phyloP scores from a whole-genome alignment of 2,329 filamentous ascomycete species.

The Aquanectria penicillioides region DNA sequence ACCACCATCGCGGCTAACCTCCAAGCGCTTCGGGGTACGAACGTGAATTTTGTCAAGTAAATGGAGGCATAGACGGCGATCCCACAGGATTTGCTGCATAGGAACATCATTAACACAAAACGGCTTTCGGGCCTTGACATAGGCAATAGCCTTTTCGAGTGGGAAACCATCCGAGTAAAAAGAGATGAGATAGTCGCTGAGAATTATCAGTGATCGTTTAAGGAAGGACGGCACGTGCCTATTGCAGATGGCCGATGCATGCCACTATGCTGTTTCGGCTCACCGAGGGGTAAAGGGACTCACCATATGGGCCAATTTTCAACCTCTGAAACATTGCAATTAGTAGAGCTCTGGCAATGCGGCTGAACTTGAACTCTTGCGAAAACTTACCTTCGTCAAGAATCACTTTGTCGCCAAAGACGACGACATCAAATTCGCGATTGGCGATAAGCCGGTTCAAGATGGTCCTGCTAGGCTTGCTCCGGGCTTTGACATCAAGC shows the following conservation, averaged over 20 bases:
- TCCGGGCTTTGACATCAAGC: slow-evolving; percentile 92
- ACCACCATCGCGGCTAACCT: slow-evolving; percentile 93
- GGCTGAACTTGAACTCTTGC: slow-evolving; percentile 3
- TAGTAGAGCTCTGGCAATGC: slow-evolving; percentile 20
- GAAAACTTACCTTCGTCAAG: slow-evolving; percentile 78
- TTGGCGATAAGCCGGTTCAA: slow-evolving; percentile 90
- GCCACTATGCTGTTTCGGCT: slow-evolving; percentile 47
- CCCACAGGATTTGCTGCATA: slow-evolving; percentile 98
- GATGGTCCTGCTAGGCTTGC: slow-evolving; percentile 97
- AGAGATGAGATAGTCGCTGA: slow-evolving; percentile 91
- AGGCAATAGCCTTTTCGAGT: slow-evolving; percentile 95
- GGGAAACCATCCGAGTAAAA: slow-evolving; percentile 99
- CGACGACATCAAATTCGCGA: slow-evolving; percentile 93
- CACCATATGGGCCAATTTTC: slow-evolving; percentile 95
- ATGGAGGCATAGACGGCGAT: slow-evolving; percentile 86
- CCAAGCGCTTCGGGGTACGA: slow-evolving; percentile 86
- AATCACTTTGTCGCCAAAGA: slow-evolving; percentile 99
- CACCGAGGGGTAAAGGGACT: slow-evolving; percentile 48
- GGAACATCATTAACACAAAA: slow-evolving; percentile 98
- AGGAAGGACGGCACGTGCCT: slow-evolving; percentile 40
- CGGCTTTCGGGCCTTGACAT: slow-evolving; percentile 90
- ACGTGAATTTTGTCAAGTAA: slow-evolving; percentile 91
- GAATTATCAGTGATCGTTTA: slow-evolving; percentile 31
- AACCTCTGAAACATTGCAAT: slow-evolving; percentile 64
- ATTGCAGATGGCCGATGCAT: slow-evolving; percentile 35